Evolutionary conservation across 2,329 filamentous ascomycete genomes (phyloP), one percentile per base, ranked within the genome.

Genomic region (Plectosphaerella plurivora): DNA sequence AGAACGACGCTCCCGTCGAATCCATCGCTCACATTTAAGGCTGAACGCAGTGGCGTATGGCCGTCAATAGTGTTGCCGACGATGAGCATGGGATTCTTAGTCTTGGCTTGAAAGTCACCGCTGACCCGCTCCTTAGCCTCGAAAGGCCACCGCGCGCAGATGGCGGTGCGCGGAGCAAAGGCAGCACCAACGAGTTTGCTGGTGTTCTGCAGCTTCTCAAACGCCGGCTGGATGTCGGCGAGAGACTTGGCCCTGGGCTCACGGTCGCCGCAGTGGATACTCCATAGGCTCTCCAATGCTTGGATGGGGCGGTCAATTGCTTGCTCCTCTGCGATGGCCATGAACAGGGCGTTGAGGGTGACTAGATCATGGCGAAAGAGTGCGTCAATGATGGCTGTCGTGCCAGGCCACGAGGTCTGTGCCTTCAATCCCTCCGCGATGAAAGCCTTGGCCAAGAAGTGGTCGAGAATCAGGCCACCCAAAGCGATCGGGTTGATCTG

Each of bases 101-200:
- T 66, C 51, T 61, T 64, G 42, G 63, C 64, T 15, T 52, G 52
- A 47, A 72, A 70, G 46, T 65, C 61, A 0, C 63, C 67, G 2
- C 51, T 57, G 45, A 68, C 70, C 15, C 61, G 59, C 56, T 72
- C 71, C 45, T 66, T 68, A 11, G 72, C 66, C 5, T 65, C 60
- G 9, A 71, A 53, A 20, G 56, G 61, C 73, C 72, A 76, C 54
- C 67, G 66, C 1, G 65, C 65, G 57, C 73, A 75, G 1, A 51
- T 45, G 47, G 67, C 57, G 24, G 57, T 47, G 4, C 57, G 3
- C 8, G 3, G 3, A 0, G 57, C 54, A 33, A 53, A 51, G 1
- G 52, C n/a, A 11, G 64, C 62, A 1, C 62, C 66, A 8, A 62
- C 56, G n/a, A 63, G 51, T 10, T 59, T 60, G 54, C 66, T 71